Evolutionary conservation across 768 basidiomycete species (phyloP).

Genomic region (Suillus brevipes): DNA sequence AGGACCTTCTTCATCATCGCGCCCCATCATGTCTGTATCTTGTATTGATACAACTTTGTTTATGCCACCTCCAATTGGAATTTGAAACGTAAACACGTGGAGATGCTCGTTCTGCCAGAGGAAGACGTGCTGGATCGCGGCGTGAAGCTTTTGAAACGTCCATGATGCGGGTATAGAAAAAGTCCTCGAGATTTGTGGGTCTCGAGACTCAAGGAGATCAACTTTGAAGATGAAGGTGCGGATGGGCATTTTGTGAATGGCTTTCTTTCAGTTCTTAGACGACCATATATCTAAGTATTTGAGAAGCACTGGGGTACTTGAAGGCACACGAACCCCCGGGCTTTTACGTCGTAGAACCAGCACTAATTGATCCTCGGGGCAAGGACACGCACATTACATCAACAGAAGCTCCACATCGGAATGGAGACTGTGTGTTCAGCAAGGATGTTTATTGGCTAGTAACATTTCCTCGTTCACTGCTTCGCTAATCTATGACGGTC

Average conservation of each 20-base stretch:
- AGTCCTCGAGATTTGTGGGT: constrained; percentile 21
- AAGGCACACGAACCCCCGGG: background rate
- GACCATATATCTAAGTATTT: background rate
- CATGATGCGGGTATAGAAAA: constrained; percentile 24
- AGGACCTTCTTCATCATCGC: constrained; percentile 4
- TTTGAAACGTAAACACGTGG: constrained; percentile 20
- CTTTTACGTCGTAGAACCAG: constrained; percentile 4
- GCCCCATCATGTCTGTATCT: constrained; percentile 8
- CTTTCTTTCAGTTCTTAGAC: background rate
- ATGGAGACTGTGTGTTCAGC: constrained; percentile 1
- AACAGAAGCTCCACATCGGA: constrained; percentile 2
- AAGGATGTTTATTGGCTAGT: constrained; percentile 3
- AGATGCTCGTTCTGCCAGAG: constrained; percentile 21
- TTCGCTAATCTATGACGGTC: constrained; percentile 2
- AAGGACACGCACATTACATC: constrained; percentile 4
- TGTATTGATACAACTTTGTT: constrained; percentile 1
- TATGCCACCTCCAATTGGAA: constrained; percentile 5
- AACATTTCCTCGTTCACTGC: constrained; percentile 3
- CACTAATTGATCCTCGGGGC: constrained; percentile 1
- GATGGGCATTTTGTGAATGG: constrained; percentile 11
- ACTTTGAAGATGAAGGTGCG: constrained; percentile 22
- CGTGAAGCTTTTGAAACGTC: constrained; percentile 23
- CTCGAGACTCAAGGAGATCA: constrained; percentile 19
- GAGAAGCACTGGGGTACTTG: background rate
- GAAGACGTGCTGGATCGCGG: constrained; percentile 22